Percentiles rank a stretch among this genome's conserved stretches.
These are phyloP conservation scores for Cornus controversa DNA, from an alignment of 148 eudicot species.

Conservation along the genomic window DNA sequence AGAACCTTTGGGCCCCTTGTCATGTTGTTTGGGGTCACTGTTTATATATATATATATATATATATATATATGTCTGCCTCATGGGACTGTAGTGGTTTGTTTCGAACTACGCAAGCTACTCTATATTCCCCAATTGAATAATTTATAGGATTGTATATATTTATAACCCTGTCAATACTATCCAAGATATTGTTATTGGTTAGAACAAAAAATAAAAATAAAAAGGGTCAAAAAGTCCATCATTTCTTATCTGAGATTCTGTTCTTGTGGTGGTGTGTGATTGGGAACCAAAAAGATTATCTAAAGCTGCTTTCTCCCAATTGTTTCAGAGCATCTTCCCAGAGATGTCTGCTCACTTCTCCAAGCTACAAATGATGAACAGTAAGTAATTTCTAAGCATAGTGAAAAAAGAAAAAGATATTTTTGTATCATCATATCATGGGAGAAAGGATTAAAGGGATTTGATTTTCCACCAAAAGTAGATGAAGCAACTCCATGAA, in stretches of 20 bases:
- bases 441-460: too few species aligned
- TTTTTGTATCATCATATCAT: slow-evolving; percentile 28
- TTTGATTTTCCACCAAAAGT: too few species aligned
- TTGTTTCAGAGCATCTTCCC: slow-evolving; percentile 55
- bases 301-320: slow-evolving; percentile 47
- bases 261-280: slow-evolving; percentile 51
- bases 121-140: not conserved
- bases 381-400: slow-evolving; percentile 13
- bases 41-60: not conserved
- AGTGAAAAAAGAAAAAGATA: slow-evolving; percentile 11
- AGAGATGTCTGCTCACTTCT: slow-evolving; percentile 18
- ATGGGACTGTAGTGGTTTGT: slow-evolving; percentile 20
- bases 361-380: slow-evolving; percentile 16
- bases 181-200: slow-evolving; percentile 13
- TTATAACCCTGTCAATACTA: slow-evolving; percentile 6
- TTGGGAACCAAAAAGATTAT: slow-evolving; percentile 46
- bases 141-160: slow-evolving; percentile 6
- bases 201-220: slow-evolving; percentile 7
- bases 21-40: slow-evolving; percentile 30
- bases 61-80: slow-evolving; percentile 12
- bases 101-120: slow-evolving; percentile 11
- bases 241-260: slow-evolving; percentile 52
- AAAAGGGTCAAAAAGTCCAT: slow-evolving; percentile 34
- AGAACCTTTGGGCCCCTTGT: slow-evolving; percentile 19
- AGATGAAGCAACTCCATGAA: too few species aligned